Evolutionary conservation across 2,329 filamentous ascomycete genomes (phyloP), one percentile per base, ranked within the genome.

Genomic region (Chrysoporthe austroafricana): DNA sequence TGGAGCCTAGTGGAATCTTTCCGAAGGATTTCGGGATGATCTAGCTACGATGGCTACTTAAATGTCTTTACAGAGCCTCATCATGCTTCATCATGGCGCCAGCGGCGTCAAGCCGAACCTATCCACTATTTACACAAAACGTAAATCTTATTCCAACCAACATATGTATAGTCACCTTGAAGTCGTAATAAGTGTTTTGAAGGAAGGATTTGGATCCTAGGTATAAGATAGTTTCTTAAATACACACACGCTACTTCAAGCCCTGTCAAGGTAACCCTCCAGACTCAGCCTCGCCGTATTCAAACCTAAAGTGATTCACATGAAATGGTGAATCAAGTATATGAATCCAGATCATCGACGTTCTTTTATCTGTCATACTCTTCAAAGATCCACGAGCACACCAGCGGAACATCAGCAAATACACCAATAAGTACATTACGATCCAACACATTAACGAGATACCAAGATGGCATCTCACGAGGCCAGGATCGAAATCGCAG

Each of bases 401-500:
- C 9, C 36, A 9, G 1, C 36, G 36, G 26, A 26, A 26, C 26
- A 18, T 26, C 57, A 39, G 11, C 1, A 13, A 52, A 54, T 21
- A 54, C 1, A 13, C 50, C 14, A 21, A 26, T 36, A 43, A 14
- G 36, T 6, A 16, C 21, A 36, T 16, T 2, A 11, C 2, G 9
- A 46, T 34, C 6, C 26, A 18, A 48, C 4, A 61, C 5, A 61
- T 26, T 6, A 6, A 48, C 46, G n/a, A 16, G 7, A 54, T 2
- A 21, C 48, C 48, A 32, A 52, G n/a, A 63, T 63, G 61, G 21
- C 61, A 16, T 54, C 46, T 16, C 21, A 32, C 21, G 43, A 26
- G 16, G 56, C 50, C 26, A 16, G 26, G 36, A 56, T 69, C 18
- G 61, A 67, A n/a, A 62, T 69, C 43, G 67, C 18, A 32, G 67